Conservation (phyloP, 768 basidiomycete species). For the Tricholomella constricta region DNA sequence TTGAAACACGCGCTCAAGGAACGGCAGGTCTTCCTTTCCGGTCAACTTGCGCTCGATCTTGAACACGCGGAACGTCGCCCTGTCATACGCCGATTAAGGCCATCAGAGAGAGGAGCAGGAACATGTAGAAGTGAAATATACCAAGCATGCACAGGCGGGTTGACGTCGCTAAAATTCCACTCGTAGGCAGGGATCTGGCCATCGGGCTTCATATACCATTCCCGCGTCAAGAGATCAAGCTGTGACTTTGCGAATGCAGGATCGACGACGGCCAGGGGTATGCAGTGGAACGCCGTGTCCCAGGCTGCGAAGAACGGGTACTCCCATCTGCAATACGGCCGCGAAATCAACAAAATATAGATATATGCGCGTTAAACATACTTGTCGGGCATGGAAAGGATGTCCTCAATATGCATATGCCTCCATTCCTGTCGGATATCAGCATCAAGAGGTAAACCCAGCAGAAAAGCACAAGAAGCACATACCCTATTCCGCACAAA, state of each 20-base stretch:
- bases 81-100: slow-evolving; percentile 25
- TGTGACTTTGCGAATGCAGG: slow-evolving; percentile 97
- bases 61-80: slow-evolving; percentile 98
- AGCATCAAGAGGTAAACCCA: not conserved
- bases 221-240: slow-evolving; percentile 90
- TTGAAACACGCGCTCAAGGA: slow-evolving; percentile 98
- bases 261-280: slow-evolving; percentile 95
- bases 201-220: slow-evolving; percentile 99
- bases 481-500: slow-evolving; percentile 78
- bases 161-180: slow-evolving; percentile 99
- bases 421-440: slow-evolving; percentile 76
- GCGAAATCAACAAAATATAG: slow-evolving; percentile 3
- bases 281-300: slow-evolving; percentile 99
- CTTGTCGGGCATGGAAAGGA: slow-evolving; percentile 99
- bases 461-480: slow-evolving; percentile 8
- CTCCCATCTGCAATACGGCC: slow-evolving; percentile 70
- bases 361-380: slow-evolving; percentile 35
- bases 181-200: slow-evolving; percentile 99
- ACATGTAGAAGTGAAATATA: slow-evolving; percentile 32
- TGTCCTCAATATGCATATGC: slow-evolving; percentile 93
- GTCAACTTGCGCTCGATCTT: slow-evolving; percentile 98
- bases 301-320: slow-evolving; percentile 99
- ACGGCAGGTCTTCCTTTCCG: slow-evolving; percentile 85
- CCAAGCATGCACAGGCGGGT: slow-evolving; percentile 99
- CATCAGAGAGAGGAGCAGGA: not conserved